phyloP scores from a whole-genome alignment of 495 filamentous ascomycete genomes.

The Penicillium waksmanii region DNA sequence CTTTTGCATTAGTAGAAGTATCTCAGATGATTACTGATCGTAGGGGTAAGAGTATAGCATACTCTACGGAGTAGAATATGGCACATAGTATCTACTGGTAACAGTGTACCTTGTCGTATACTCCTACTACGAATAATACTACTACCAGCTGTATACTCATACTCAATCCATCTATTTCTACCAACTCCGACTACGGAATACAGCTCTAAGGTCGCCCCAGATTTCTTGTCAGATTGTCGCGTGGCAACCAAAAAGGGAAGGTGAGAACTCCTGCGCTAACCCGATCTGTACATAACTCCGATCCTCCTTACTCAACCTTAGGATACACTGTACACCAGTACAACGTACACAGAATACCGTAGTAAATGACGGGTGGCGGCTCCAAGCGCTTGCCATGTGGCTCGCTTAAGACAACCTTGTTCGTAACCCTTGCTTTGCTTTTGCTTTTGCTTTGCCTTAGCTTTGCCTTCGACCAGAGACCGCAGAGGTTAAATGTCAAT shows the following conservation, averaged over 20 bases:
- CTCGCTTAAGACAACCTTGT: constrained; percentile 32
- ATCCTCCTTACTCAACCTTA: constrained; percentile 4
- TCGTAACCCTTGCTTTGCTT: background rate
- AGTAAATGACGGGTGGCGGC: constrained; percentile 21
- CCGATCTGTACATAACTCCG: constrained; percentile 20
- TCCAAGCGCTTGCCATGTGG: constrained; percentile 21
- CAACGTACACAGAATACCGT: background rate
- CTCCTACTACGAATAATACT: no score
- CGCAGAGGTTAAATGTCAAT: no score
- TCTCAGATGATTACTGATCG: background rate
- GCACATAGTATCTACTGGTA: no score
- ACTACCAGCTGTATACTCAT: background rate
- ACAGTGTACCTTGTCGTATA: no score
- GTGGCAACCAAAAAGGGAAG: constrained; percentile 24
- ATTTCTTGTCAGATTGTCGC: background rate
- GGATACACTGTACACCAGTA: constrained; percentile 6
- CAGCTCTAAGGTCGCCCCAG: no score
- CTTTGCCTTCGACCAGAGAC: background rate
- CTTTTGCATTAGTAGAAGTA: background rate
- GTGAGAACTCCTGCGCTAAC: constrained; percentile 23
- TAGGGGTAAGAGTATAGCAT: no score
- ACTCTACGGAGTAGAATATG: no score
- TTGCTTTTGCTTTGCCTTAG: background rate
- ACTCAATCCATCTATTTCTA: no score
- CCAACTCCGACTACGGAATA: no score